Conservation (phyloP, 345 rosid species). For the Citrus glauca region DNA sequence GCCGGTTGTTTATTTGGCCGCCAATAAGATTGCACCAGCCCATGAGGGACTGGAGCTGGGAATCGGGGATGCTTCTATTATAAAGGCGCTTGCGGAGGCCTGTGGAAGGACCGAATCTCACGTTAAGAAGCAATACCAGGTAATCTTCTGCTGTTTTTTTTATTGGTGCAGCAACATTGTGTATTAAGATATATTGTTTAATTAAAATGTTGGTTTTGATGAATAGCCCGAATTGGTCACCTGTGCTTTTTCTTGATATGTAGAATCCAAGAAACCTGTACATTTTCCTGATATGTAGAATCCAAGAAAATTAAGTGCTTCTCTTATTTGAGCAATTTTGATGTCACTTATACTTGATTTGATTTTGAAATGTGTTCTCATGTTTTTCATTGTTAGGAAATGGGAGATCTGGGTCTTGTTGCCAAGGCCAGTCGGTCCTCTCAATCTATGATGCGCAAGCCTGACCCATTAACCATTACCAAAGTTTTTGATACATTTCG, state of each 20-base stretch:
- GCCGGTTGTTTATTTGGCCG: constrained; percentile 63
- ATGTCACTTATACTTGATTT: neutral
- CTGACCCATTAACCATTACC: constrained; percentile 69
- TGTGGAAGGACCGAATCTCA: constrained; percentile 77
- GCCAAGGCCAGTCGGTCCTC: constrained; percentile 92
- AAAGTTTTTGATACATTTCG: constrained; percentile 76
- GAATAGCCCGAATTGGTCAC: neutral
- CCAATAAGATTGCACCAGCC: constrained; percentile 78
- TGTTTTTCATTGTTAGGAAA: constrained; percentile 38
- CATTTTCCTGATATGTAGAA: neutral
- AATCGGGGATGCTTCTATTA: constrained; percentile 73
- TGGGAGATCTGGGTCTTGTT: constrained; percentile 93
- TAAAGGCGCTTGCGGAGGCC: constrained; percentile 81
- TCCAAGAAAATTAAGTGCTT: neutral
- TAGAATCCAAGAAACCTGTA: neutral
- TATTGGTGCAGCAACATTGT: no score
- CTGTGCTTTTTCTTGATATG: neutral
- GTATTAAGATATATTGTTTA: neutral
- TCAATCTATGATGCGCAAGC: constrained; percentile 89
- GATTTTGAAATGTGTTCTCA: neutral
- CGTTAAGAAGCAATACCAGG: constrained; percentile 70
- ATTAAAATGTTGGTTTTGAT: neutral
- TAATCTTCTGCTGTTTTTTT: constrained; percentile 12
- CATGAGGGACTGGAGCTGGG: constrained; percentile 95
- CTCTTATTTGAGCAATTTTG: neutral